phyloP scores from a whole-genome alignment of 176 grass and related monocot genomes.

The Rhynchospora pubera region DNA sequence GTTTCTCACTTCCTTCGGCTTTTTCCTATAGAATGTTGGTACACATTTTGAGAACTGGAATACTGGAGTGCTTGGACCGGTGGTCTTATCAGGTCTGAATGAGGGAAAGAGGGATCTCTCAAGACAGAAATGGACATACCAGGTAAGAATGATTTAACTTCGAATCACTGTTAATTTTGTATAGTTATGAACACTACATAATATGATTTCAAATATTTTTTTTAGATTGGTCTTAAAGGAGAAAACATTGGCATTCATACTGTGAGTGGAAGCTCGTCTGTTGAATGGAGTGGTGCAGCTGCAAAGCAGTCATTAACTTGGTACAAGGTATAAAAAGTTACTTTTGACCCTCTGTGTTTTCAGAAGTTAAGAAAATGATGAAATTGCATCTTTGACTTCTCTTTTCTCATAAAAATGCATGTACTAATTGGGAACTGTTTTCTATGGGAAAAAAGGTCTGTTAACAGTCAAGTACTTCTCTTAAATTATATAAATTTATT shows the following conservation, averaged over 20 bases:
- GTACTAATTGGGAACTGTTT: not conserved
- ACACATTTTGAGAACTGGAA: conserved; percentile 87
- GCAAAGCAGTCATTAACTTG: conserved; percentile 66
- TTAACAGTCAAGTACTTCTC: not conserved
- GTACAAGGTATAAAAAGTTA: conserved; percentile 57
- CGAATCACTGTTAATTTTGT: not conserved
- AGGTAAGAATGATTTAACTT: conserved; percentile 30
- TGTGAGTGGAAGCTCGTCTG: conserved; percentile 53
- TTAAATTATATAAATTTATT: not conserved
- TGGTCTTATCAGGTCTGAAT: conserved; percentile 54
- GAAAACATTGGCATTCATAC: conserved; percentile 54
- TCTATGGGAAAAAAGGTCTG: not conserved
- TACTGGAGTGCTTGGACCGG: conserved; percentile 67
- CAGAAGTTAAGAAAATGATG: not conserved
- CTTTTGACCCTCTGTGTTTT: not conserved
- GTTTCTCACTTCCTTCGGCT: not conserved
- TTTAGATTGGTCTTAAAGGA: conserved; percentile 71
- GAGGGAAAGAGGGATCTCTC: conserved; percentile 65
- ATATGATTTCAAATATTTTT: conserved; percentile 3
- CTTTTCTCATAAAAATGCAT: not conserved
- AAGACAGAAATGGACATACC: conserved; percentile 84
- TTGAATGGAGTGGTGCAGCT: conserved; percentile 50
- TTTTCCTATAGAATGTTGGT: conserved; percentile 51
- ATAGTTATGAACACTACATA: not conserved
- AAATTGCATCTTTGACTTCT: not conserved